Conservation (phyloP, 1,284 basidiomycete genomes). For the Cutaneotrichosporon dermatis region DNA sequence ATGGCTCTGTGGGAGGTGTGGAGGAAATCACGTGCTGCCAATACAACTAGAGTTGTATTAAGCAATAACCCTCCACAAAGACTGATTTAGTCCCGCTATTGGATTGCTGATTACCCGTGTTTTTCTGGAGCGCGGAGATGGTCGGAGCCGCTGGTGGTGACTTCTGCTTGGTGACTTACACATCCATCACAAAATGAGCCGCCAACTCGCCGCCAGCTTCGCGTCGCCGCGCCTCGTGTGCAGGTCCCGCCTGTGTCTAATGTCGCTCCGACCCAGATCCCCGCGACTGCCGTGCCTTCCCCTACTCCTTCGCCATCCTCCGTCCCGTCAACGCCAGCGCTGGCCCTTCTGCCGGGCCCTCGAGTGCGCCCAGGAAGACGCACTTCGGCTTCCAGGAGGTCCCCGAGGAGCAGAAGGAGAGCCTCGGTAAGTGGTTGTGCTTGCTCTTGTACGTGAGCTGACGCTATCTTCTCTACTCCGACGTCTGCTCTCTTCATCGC, state of each 20-base stretch:
- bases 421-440: constrained; percentile 48
- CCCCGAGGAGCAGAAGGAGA: constrained; percentile 66
- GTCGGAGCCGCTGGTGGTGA: not conserved
- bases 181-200: constrained; percentile 16
- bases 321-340: constrained; percentile 1
- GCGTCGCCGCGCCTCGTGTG: constrained; percentile 11
- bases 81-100: not conserved
- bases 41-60: too few relatives aligned
- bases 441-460: not conserved
- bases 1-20: not conserved
- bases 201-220: constrained; percentile 16
- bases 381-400: constrained; percentile 93
- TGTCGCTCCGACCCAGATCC: not conserved
- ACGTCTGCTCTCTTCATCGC: not conserved
- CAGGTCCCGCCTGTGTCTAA: constrained; percentile 16
- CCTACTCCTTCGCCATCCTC: not conserved
- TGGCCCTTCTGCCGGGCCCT: not conserved
- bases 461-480: not conserved
- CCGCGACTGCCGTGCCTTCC: too few relatives aligned
- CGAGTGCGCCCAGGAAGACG: constrained; percentile 53
- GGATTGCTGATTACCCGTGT: not conserved
- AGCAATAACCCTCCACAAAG: too few relatives aligned
- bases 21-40: constrained; percentile 6
- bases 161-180: not conserved
- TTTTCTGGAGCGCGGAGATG: not conserved